A percentile compares a stretch with the other conserved stretches of the same genome.
These are phyloP conservation scores for Allomyces javanicus DNA, from an alignment of 192 early-diverging fungal species.

Conservation along the genomic window DNA sequence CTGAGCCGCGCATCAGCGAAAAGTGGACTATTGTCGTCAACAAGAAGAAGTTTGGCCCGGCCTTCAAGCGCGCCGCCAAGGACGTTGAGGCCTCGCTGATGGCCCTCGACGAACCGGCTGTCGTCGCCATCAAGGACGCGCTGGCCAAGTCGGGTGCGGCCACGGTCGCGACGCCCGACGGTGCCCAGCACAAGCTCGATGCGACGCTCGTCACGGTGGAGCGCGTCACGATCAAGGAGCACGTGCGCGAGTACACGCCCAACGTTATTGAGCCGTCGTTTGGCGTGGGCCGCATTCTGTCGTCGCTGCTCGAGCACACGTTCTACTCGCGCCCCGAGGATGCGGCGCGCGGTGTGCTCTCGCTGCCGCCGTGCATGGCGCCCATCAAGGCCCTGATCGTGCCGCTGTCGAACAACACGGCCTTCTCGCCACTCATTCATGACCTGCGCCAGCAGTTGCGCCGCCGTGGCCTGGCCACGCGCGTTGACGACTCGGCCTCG, in stretches of 20 bases:
- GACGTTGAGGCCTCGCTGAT: slow-evolving; percentile 59
- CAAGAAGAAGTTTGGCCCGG: slow-evolving; percentile 85
- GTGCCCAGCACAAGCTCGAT: slow-evolving; percentile 39
- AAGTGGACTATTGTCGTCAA: slow-evolving; percentile 67
- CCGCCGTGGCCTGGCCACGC: slow-evolving; percentile 48
- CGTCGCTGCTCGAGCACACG: slow-evolving; percentile 86
- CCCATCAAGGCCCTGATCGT: slow-evolving; percentile 87
- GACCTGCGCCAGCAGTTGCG: slow-evolving; percentile 46
- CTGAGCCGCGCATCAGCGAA: slow-evolving; percentile 58
- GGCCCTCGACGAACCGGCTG: slow-evolving; percentile 24
- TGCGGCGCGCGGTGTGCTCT: slow-evolving; percentile 72
- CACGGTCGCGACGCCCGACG: slow-evolving; percentile 34
- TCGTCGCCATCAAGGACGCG: slow-evolving; percentile 22
- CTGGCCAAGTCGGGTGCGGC: slow-evolving; percentile 27
- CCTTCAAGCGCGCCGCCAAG: slow-evolving; percentile 80
- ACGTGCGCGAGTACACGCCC: slow-evolving; percentile 83
- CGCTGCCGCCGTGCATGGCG: slow-evolving; percentile 77
- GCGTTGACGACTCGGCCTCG: slow-evolving; percentile 71
- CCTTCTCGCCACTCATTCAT: slow-evolving; percentile 48
- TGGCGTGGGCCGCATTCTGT: slow-evolving; percentile 94
- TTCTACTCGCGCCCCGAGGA: slow-evolving; percentile 78
- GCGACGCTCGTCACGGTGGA: slow-evolving; percentile 24
- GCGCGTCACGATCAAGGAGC: slow-evolving; percentile 17
- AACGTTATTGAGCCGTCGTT: slow-evolving; percentile 99
- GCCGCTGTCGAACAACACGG: slow-evolving; percentile 62